These are phyloP conservation scores for Arachis stenosperma DNA, from an alignment of 306 rosid genomes.

Conservation along the genomic window DNA sequence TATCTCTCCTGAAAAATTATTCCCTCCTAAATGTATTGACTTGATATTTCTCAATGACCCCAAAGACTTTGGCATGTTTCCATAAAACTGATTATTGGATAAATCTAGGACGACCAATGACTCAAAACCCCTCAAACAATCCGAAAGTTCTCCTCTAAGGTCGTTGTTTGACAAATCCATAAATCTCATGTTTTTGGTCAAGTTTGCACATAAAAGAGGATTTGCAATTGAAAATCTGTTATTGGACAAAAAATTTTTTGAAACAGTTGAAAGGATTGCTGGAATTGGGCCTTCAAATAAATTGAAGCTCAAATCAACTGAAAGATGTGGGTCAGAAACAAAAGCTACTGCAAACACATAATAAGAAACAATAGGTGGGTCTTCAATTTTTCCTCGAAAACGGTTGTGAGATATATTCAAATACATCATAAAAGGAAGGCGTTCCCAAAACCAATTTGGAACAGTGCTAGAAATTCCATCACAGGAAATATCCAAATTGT, in stretches of 20 bases:
- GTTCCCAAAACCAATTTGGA: no score
- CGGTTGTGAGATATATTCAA: no score
- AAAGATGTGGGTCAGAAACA: no score
- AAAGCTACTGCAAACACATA: no score
- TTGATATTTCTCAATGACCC: neutral
- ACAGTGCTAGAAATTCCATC: no score
- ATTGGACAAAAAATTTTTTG: neutral
- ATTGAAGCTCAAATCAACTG: neutral
- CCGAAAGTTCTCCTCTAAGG: neutral
- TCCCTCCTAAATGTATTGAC: neutral
- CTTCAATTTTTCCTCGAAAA: neutral
- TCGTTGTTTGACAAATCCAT: neutral
- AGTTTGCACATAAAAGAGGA: neutral
- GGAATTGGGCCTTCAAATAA: neutral
- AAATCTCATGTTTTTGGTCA: neutral
- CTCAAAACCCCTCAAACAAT: neutral
- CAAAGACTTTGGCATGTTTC: slow-evolving; percentile 4
- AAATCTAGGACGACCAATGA: neutral
- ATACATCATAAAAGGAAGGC: no score
- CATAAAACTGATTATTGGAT: neutral
- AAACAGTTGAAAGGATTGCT: neutral
- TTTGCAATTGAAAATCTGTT: neutral
- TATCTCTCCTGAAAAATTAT: neutral
- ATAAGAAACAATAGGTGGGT: no score
- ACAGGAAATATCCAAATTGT: no score